These are phyloP conservation scores for Chytridium lagenaria DNA, from an alignment of 371 early-diverging fungal species.

Conservation along the genomic window DNA sequence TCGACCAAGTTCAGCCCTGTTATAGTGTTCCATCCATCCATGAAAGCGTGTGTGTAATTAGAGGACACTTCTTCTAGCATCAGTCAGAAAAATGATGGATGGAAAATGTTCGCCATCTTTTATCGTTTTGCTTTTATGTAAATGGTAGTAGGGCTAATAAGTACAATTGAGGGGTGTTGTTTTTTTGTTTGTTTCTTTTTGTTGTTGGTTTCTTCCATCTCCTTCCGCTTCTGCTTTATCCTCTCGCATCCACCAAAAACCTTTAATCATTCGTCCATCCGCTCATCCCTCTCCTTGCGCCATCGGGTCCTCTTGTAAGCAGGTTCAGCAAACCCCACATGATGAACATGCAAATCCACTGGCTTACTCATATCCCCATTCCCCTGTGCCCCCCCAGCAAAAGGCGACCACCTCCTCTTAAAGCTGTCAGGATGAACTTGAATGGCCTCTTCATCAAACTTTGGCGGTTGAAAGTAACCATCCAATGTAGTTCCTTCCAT, in stretches of 20 bases:
- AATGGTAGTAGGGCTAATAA: too few species aligned
- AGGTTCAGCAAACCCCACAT: slow-evolving; percentile 1
- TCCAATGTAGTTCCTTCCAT: neutral
- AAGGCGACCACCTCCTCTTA: neutral
- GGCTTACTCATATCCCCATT: neutral
- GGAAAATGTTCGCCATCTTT: too few species aligned
- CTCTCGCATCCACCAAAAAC: too few species aligned
- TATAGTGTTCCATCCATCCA: neutral
- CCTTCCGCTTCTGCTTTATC: too few species aligned
- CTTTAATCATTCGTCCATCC: slow-evolving; percentile 9
- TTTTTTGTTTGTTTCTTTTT: too few species aligned
- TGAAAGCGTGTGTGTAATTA: too few species aligned
- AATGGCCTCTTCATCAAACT: neutral
- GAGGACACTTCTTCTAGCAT: too few species aligned
- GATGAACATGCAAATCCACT: neutral
- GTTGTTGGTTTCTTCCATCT: too few species aligned
- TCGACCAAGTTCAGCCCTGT: neutral
- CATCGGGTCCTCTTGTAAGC: neutral
- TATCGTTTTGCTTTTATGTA: too few species aligned
- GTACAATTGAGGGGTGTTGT: too few species aligned
- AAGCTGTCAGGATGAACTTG: neutral
- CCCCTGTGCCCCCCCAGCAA: neutral
- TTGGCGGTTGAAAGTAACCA: neutral
- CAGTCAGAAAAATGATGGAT: too few species aligned
- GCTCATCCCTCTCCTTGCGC: slow-evolving; percentile 4